A percentile compares a stretch with the other conserved stretches of the same genome.
phyloP scores from a whole-genome alignment of 2,329 filamentous ascomycete genomes.

The Penicillium sp. region DNA sequence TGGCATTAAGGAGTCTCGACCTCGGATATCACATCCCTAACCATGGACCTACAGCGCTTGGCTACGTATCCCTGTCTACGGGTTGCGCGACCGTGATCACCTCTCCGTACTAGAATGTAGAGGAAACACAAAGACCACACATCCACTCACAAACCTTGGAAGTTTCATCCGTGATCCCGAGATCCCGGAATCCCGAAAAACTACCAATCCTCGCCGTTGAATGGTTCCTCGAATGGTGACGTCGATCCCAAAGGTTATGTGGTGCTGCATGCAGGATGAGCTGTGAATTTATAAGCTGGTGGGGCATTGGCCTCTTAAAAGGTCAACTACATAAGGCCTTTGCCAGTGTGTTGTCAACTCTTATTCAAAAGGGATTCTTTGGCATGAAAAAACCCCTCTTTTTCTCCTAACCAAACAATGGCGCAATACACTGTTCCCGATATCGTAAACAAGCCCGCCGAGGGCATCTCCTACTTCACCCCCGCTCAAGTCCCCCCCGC shows the following conservation, averaged over 20 bases:
- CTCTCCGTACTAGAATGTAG: too few relatives aligned
- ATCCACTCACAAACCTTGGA: too few relatives aligned
- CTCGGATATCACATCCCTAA: too few relatives aligned
- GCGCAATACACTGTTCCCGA: conserved; percentile 19
- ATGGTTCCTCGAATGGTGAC: not conserved
- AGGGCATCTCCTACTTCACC: conserved; percentile 39
- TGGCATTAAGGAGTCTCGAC: too few relatives aligned
- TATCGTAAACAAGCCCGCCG: conserved; percentile 39
- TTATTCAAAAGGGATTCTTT: not conserved
- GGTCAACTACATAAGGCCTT: not conserved
- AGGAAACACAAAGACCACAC: too few relatives aligned
- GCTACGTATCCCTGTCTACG: too few relatives aligned
- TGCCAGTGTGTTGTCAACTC: not conserved
- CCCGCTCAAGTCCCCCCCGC: conserved; percentile 39
- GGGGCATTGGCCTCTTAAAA: not conserved
- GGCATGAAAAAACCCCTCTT: not conserved
- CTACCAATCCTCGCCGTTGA: too few relatives aligned
- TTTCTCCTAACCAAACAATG: not conserved
- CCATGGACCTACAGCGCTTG: too few relatives aligned
- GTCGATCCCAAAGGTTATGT: not conserved
- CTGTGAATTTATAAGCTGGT: not conserved
- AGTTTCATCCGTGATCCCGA: too few relatives aligned
- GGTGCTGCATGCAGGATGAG: not conserved
- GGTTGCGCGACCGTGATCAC: too few relatives aligned
- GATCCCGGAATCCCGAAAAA: not conserved